phyloP scores from a whole-genome alignment of 495 filamentous ascomycete genomes.

The Letharia lupina region DNA sequence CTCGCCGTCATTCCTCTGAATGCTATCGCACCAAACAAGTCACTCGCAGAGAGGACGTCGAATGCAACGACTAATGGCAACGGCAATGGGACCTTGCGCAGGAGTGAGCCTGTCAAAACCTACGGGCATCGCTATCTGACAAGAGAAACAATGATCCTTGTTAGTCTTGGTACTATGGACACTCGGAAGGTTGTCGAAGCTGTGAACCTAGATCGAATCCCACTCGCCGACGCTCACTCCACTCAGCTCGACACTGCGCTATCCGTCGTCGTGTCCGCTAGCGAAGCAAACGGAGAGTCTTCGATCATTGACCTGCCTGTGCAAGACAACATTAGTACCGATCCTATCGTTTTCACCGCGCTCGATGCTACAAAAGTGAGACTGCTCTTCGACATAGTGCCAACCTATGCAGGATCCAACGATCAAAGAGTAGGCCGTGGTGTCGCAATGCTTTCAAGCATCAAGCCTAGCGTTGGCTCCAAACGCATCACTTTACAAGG shows the following conservation, averaged over 20 bases:
- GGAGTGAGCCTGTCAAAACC: slow-evolving; percentile 73
- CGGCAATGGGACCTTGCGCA: slow-evolving; percentile 33
- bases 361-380: slow-evolving; percentile 72
- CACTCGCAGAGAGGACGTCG: slow-evolving; percentile 45
- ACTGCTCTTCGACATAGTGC: slow-evolving; percentile 88
- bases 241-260: slow-evolving; percentile 91
- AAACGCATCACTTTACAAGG: slow-evolving; percentile 81
- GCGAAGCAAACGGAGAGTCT: slow-evolving; percentile 74
- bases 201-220: slow-evolving; percentile 83
- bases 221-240: slow-evolving; percentile 74
- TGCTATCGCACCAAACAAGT: slow-evolving; percentile 31
- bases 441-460: slow-evolving; percentile 77
- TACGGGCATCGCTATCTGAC: slow-evolving; percentile 95
- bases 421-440: slow-evolving; percentile 85
- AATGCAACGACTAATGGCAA: slow-evolving; percentile 34
- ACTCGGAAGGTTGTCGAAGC: slow-evolving; percentile 70
- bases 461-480: slow-evolving; percentile 71
- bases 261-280: slow-evolving; percentile 86
- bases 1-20: slow-evolving; percentile 36
- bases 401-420: slow-evolving; percentile 89
- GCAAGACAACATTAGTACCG: slow-evolving; percentile 85
- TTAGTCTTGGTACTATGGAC: slow-evolving; percentile 91
- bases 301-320: slow-evolving; percentile 87
- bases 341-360: slow-evolving; percentile 82
- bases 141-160: slow-evolving; percentile 78